Base-by-base conservation (phyloP, 2,329 filamentous ascomycete genomes). In the Huntiella bhutanensis region DNA sequence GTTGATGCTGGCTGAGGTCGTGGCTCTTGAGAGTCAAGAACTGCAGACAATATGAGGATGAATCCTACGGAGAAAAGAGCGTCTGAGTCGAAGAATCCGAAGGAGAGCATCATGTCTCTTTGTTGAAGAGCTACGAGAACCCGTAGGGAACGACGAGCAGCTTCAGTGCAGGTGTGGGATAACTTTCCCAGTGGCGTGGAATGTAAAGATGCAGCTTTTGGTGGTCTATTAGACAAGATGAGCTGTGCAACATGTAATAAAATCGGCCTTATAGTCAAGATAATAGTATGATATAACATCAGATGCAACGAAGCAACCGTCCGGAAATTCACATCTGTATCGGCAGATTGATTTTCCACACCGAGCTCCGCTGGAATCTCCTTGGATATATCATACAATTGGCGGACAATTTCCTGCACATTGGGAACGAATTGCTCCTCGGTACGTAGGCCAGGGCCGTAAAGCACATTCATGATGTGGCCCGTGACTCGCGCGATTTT, bases 221-320 rank as follows among this genome's bases (percentile, higher is more conserved):
- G 53, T 0, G 55, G 53, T 16, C 54, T 51, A 2, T 54, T 55
- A 10, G 52, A 54, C 0, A 58, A 49, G 8, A 56, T 55, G 4
- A 56, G 51, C 16, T 58, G 56, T 2, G 56, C 56, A 1, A 56
- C 54, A 22, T 58, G 56, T 1, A 58, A 40, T 52, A 58, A 55
- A 4, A 58, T 56, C 2, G 56, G 56, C 4, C 56, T 50, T 2
- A 58, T 56, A 4, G 56, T 58, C 3, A 58, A 55, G 32, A 58
- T 55, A 0, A 56, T 58, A 8, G 57, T 58, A 56, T 59, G 57
- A 35, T 58, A 59, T 4, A 59, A 51, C 57, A 59, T 59, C 39
- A 59, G 51, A 38, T 59, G 57, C 2, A 59, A 39, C 1, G 56
- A 58, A 10, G 57, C 57, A 13, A 56, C 58, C 1, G 57, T 59